Base-by-base conservation (phyloP, 179 eudicot species). In the Amaranthus tricolor region DNA sequence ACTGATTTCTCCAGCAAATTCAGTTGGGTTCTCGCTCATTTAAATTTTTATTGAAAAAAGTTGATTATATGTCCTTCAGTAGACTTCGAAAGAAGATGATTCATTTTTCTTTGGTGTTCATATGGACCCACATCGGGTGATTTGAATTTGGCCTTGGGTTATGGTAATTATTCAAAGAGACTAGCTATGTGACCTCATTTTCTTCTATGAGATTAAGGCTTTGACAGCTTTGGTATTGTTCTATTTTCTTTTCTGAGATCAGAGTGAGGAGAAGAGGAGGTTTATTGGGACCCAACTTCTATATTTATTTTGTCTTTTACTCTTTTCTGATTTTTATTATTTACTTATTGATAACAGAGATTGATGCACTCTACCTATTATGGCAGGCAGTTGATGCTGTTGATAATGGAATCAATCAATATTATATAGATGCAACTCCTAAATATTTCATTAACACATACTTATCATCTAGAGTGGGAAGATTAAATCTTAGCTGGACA, bases 381-480 rank as follows among this genome's bases (percentile, higher is more conserved):
- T 60, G 75, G 65, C 91, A 92, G 97, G 97, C 98, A 59, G 80
- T 94, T 81, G 98, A 94, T 89, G 97, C 97, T 78, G 75, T 85
- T 70, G 98, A 94, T 81, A 89, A 92, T 74, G 97, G 97, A 67
- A 80, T 90, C 49, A 89, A 86, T 78, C 96, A 88, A 73, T 90
- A 89, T 65, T 85, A 85, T 71, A 82, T 94, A 24, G 87, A 89
- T 72, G 81, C 74, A 60, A 89, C 94, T 61, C 91, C 97, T 66
- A 87, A 80, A 84, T 94, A 92, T 71, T 88, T 86, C 31, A 87
- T 90, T 75, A 94, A 87, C 71, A 90, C 98, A 57, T 84, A 87
- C 82, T 84, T 92, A 83, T 85, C 93, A 51, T 89, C 97, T 48
- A 86, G 98, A 78, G 90, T 90, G 54, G 94, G 91, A 76, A 87